Conservation (phyloP, 2,329 filamentous ascomycete genomes). For the Sordariomycetes sp. region DNA sequence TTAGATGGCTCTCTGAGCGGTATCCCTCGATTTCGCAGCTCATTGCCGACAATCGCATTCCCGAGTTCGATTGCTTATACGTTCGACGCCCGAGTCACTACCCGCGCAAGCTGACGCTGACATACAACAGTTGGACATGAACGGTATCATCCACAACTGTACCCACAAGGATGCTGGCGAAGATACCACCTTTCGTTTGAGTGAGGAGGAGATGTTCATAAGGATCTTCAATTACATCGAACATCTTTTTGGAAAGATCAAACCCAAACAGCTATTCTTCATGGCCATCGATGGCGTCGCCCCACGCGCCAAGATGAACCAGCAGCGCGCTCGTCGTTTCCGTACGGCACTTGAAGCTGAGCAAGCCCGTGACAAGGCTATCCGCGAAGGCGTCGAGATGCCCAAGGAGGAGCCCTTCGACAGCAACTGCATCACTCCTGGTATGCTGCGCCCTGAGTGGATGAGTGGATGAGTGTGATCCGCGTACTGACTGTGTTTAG, state of each 20-base stretch:
- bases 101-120: slow-evolving; percentile 7
- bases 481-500: slow-evolving; percentile 16
- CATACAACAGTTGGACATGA: slow-evolving; percentile 71
- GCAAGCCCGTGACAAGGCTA: slow-evolving; percentile 82
- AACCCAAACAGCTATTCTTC: slow-evolving; percentile 96
- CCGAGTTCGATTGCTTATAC: slow-evolving; percentile 97
- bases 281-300: slow-evolving; percentile 99
- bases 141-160: slow-evolving; percentile 99
- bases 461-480: not conserved
- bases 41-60: slow-evolving; percentile 97
- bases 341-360: slow-evolving; percentile 89
- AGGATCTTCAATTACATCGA: slow-evolving; percentile 99
- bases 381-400: slow-evolving; percentile 81
- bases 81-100: slow-evolving; percentile 29
- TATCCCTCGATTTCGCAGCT: slow-evolving; percentile 98
- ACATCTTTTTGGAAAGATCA: slow-evolving; percentile 97
- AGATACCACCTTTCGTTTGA: slow-evolving; percentile 83
- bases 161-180: slow-evolving; percentile 89
- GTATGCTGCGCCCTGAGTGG: slow-evolving; percentile 23
- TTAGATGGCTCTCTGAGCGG: slow-evolving; percentile 97
- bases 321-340: slow-evolving; percentile 92
- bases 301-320: slow-evolving; percentile 98
- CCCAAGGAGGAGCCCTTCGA: slow-evolving; percentile 94
- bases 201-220: slow-evolving; percentile 99
- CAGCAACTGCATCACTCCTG: slow-evolving; percentile 98